phyloP scores from a whole-genome alignment of 2,329 filamentous ascomycete genomes.

The Hymenoscyphus occultus region DNA sequence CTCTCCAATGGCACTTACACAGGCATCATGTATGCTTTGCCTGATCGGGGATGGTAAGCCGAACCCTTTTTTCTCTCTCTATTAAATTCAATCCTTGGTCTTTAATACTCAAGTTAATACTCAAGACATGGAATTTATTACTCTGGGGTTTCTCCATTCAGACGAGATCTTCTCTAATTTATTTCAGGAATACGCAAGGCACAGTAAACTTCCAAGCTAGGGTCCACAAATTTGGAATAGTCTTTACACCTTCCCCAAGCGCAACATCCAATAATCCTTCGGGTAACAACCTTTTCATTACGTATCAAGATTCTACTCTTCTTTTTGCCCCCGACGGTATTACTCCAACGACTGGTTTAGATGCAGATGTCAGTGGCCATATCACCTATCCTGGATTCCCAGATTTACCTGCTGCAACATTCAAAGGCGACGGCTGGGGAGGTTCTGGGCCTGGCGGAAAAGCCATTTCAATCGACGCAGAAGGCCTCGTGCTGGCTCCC shows the following conservation, averaged over 20 bases:
- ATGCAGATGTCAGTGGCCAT: slow-evolving; percentile 54
- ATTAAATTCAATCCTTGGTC: not conserved
- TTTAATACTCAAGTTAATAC: not conserved
- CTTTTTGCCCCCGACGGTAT: slow-evolving; percentile 60
- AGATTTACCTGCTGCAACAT: slow-evolving; percentile 60
- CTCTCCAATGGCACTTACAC: slow-evolving; percentile 50
- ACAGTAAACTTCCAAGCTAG: slow-evolving; percentile 66
- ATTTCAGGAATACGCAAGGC: slow-evolving; percentile 61
- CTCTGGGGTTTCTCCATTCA: not conserved
- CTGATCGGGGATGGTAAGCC: slow-evolving; percentile 64
- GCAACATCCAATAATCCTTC: slow-evolving; percentile 54
- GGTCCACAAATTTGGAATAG: slow-evolving; percentile 64
- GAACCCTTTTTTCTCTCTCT: not conserved
- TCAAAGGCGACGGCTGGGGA: slow-evolving; percentile 66
- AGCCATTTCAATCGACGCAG: slow-evolving; percentile 60
- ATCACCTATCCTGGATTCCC: slow-evolving; percentile 57
- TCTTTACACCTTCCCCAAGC: slow-evolving; percentile 50
- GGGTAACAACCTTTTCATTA: slow-evolving; percentile 57
- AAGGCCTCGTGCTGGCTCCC: slow-evolving; percentile 60
- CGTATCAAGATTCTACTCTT: slow-evolving; percentile 62
- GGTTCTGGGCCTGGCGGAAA: slow-evolving; percentile 56
- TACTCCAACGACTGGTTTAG: slow-evolving; percentile 59
- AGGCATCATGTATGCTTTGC: slow-evolving; percentile 58
- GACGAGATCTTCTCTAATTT: not conserved
- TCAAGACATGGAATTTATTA: not conserved